These are phyloP conservation scores for Ascochyta clinopodiicola DNA, from an alignment of 2,329 filamentous ascomycete genomes.

Conservation along the genomic window DNA sequence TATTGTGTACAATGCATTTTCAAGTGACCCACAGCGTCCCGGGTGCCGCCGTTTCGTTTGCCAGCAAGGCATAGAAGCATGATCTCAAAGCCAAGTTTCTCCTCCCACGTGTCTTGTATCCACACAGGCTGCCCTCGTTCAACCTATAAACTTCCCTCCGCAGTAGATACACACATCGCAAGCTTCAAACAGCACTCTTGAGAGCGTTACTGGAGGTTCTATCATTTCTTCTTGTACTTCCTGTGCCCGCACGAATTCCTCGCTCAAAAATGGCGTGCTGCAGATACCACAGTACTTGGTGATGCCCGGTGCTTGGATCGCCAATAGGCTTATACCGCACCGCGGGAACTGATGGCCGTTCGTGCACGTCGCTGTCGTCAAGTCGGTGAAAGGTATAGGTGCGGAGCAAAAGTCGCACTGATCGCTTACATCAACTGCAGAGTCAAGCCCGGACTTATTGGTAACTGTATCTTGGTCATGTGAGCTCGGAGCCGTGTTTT, in stretches of 20 bases:
- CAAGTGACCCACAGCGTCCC: too few relatives aligned
- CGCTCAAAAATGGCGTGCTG: constrained; percentile 56
- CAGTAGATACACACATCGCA: constrained; percentile 50
- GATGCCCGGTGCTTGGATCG: constrained; percentile 61
- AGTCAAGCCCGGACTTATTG: not conserved
- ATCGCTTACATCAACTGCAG: constrained; percentile 43
- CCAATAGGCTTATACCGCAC: constrained; percentile 61
- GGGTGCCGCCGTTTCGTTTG: too few relatives aligned
- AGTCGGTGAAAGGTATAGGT: constrained; percentile 56
- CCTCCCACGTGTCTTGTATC: not conserved
- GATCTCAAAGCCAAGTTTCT: too few relatives aligned
- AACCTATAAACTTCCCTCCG: constrained; percentile 45
- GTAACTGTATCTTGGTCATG: not conserved
- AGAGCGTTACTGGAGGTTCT: constrained; percentile 30
- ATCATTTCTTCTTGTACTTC: constrained; percentile 15
- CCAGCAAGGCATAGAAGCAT: too few relatives aligned
- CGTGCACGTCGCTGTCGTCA: constrained; percentile 55
- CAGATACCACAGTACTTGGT: constrained; percentile 64
- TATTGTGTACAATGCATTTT: too few relatives aligned
- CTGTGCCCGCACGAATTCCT: constrained; percentile 46
- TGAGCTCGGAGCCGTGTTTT: not conserved
- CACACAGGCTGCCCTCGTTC: not conserved
- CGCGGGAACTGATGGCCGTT: constrained; percentile 62
- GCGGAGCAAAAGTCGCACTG: constrained; percentile 60
- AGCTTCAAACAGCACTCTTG: constrained; percentile 40